phyloP scores from a whole-genome alignment of 768 basidiomycete genomes.

The Candolleomyces aberdarensis region DNA sequence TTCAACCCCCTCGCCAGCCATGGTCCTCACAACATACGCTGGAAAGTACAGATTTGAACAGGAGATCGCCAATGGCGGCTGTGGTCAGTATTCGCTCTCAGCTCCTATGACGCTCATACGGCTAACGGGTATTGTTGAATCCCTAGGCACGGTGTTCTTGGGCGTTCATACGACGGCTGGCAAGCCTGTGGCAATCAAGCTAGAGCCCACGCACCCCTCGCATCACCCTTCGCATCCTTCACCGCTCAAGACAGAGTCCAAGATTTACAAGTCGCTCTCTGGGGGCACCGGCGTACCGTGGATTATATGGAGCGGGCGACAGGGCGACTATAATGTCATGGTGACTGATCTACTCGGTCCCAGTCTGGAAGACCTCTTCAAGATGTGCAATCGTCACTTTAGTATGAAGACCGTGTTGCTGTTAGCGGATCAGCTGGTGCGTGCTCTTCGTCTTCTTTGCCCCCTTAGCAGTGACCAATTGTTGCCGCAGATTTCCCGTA shows the following conservation, averaged over 20 bases:
- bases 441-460: conserved; percentile 23
- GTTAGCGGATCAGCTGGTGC: conserved; percentile 90
- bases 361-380: conserved; percentile 82
- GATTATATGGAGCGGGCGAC: conserved; percentile 88
- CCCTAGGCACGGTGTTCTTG: conserved; percentile 67
- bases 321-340: conserved; percentile 96
- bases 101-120: background rate
- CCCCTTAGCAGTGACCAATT: background rate
- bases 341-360: conserved; percentile 96
- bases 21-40: conserved; percentile 49
- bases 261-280: conserved; percentile 89
- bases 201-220: conserved; percentile 55
- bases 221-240: conserved; percentile 39
- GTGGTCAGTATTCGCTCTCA: conserved; percentile 44
- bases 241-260: conserved; percentile 83
- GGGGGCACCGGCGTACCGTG: conserved; percentile 88
- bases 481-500: conserved; percentile 73
- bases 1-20: conserved; percentile 1
- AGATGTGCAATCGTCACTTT: conserved; percentile 89
- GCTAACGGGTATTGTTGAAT: conserved; percentile 10
- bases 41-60: conserved; percentile 78
- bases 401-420: conserved; percentile 92
- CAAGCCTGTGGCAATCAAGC: conserved; percentile 82
- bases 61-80: conserved; percentile 78
- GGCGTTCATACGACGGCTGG: conserved; percentile 80